A percentile compares a stretch with the other conserved stretches of the same genome.
These are phyloP conservation scores for Cynara cardunculus DNA, from an alignment of 129 eudicot genomes.

Conservation along the genomic window DNA sequence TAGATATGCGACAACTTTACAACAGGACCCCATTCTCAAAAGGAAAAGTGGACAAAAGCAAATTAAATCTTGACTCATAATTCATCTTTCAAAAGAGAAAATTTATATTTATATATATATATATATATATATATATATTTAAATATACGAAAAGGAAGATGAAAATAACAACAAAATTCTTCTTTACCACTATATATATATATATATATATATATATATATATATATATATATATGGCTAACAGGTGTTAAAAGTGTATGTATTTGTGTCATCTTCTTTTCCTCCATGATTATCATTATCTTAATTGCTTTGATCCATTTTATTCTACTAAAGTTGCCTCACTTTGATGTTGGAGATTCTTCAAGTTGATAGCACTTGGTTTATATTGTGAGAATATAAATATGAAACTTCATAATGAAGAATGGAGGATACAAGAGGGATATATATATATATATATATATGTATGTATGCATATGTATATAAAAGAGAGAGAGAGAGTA, in stretches of 20 bases:
- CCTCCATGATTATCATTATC: constrained; percentile 2
- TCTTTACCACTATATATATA: constrained; percentile 19
- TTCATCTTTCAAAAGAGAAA: constrained; percentile 29
- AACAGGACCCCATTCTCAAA: constrained; percentile 37
- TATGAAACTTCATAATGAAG: constrained; percentile 37
- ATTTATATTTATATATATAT: not conserved
- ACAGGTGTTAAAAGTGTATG: too few relatives aligned
- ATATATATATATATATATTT: not conserved
- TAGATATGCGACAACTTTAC: constrained; percentile 40
- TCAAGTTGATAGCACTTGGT: constrained; percentile 17
- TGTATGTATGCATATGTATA: too few relatives aligned
- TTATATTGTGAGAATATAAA: constrained; percentile 6
- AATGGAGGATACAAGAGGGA: not conserved
- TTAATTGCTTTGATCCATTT: constrained; percentile 11
- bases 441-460: not conserved
- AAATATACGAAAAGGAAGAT: not conserved
- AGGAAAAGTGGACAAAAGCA: constrained; percentile 43
- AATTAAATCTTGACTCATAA: constrained; percentile 47
- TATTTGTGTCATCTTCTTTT: constrained; percentile 23
- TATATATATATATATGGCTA: not conserved
- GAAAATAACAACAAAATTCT: constrained; percentile 34
- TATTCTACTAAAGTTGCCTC: constrained; percentile 18
- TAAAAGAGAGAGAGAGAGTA: not conserved
- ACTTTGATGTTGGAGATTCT: constrained; percentile 35
- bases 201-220: not conserved